Base-by-base conservation (phyloP, 2,329 filamentous ascomycete species). In the Ceratocystis destructans region DNA sequence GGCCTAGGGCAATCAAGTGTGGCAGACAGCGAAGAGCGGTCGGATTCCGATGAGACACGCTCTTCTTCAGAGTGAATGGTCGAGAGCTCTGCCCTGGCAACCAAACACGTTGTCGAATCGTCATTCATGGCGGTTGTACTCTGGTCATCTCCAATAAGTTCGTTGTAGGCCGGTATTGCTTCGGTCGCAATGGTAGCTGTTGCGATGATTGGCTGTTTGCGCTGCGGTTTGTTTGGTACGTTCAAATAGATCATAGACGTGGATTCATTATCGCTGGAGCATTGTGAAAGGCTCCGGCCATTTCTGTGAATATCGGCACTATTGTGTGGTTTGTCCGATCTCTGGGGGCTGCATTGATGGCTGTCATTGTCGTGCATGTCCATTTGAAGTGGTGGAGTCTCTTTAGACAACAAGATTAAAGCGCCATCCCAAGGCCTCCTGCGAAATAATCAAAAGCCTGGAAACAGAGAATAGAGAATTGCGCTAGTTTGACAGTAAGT, bases 51-150 rank as follows among this genome's bases (percentile, higher is more conserved):
- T 1, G 64, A 66, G 1, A 44, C 45, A 12, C 59, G 55, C 46
- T 66, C 64, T 61, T 62, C 64, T n/a, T 66, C 55, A 5, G 59
- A 61, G 33, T 50, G 44, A 45, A 66, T 62, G 6, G 64, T 61
- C 28, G 64, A 59, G 12, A 62, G 28, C 31, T 57, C 53, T 12
- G 25, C 17, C 53, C n/a, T 57, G 25, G 5, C 53, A 22, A 10
- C 22, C 1, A 33, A 2, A 15, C 25, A 57, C 7, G 25, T 0
- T 7, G 53, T 6, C 17, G 17, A 12, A 33, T 57, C 10, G 28
- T 17, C 12, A 33, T n/a, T 57, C 15, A 17, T 22, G 15, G 17
- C 12, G 22, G 25, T 12, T 28, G 28, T 57, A 25, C 28, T 33
- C 25, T 28, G 28, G 15, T 1, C 15, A 6, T n/a, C 25, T 10